Conservation (phyloP, 768 basidiomycete genomes). For the Paxillus rubicundulus region DNA sequence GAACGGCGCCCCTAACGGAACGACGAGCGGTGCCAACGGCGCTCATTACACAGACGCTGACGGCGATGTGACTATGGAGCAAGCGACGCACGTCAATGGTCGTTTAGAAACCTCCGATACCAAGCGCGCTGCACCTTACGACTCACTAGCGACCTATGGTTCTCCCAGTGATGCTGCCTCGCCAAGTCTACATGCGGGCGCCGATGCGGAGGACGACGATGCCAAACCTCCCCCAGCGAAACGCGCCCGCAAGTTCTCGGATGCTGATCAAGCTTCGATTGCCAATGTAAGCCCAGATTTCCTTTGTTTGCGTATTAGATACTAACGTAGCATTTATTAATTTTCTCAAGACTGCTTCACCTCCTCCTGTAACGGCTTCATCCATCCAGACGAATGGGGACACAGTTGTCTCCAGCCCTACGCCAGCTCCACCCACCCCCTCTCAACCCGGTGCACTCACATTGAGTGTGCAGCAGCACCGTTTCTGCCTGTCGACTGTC, state of each 20-base stretch:
- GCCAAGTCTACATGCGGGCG: conserved; percentile 26
- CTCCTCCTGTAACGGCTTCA: conserved; percentile 59
- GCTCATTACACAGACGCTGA: conserved; percentile 20
- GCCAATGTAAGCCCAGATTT: conserved; percentile 60
- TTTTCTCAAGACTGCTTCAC: conserved; percentile 62
- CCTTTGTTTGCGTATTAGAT: conserved; percentile 52
- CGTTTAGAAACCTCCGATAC: conserved; percentile 9
- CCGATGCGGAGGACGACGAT: conserved; percentile 43
- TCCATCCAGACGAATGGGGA: conserved; percentile 33
- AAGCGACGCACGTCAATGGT: conserved; percentile 24
- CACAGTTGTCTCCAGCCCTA: conserved; percentile 12
- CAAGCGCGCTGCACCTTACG: conserved; percentile 23
- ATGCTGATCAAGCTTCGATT: conserved; percentile 71
- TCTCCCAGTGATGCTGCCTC: conserved; percentile 32
- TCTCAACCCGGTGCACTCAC: conserved; percentile 29
- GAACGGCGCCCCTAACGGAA: conserved; percentile 17
- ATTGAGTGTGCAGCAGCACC: conserved; percentile 68
- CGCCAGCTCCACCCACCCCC: conserved; percentile 3
- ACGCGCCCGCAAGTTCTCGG: conserved; percentile 72
- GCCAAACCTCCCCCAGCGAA: conserved; percentile 78
- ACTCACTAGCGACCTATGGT: conserved; percentile 34
- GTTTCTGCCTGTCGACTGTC: conserved; percentile 74
- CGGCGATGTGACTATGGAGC: conserved; percentile 34
- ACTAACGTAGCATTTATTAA: conserved; percentile 39
- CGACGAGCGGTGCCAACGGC: conserved; percentile 34